phyloP scores from a whole-genome alignment of 208 protist genomes.

The Leishmania gerbilli region DNA sequence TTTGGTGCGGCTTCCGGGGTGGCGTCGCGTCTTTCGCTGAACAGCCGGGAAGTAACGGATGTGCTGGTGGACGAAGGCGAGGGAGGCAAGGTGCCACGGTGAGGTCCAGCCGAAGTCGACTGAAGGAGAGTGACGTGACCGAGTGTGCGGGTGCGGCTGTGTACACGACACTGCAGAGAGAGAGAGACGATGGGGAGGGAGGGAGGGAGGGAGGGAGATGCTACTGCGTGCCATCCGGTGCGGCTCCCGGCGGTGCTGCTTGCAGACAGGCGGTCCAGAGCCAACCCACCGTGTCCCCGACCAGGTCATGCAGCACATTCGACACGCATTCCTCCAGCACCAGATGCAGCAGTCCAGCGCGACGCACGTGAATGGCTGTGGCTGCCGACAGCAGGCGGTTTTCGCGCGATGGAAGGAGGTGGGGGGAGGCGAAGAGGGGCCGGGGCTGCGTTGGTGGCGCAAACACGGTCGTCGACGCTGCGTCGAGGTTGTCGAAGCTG shows the following conservation, averaged over 20 bases:
- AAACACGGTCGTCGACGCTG: not conserved
- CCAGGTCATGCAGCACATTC: slow-evolving; percentile 58
- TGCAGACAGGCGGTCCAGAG: slow-evolving; percentile 18
- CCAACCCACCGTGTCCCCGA: slow-evolving; percentile 66
- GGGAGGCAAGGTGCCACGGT: not conserved
- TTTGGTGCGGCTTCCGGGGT: not conserved
- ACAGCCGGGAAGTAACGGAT: not conserved
- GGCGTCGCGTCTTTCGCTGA: not conserved
- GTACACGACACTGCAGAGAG: not conserved
- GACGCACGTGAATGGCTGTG: slow-evolving; percentile 41
- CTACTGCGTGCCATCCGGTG: not conserved
- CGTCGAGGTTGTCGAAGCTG: not conserved
- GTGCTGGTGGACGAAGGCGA: not conserved
- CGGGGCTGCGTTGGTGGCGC: not conserved
- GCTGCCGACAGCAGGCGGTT: slow-evolving; percentile 10
- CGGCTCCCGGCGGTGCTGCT: not conserved
- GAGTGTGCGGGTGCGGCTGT: not conserved
- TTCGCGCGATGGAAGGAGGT: slow-evolving; percentile 5
- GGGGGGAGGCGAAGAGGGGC: slow-evolving; percentile 1
- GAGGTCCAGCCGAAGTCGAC: not conserved
- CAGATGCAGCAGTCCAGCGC: slow-evolving; percentile 43
- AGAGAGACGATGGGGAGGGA: too few species aligned
- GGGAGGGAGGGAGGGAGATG: not conserved
- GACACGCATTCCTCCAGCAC: slow-evolving; percentile 69
- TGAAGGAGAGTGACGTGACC: not conserved